Conservation (phyloP, 2,329 filamentous ascomycete genomes). For the Sporothrix humicola region DNA sequence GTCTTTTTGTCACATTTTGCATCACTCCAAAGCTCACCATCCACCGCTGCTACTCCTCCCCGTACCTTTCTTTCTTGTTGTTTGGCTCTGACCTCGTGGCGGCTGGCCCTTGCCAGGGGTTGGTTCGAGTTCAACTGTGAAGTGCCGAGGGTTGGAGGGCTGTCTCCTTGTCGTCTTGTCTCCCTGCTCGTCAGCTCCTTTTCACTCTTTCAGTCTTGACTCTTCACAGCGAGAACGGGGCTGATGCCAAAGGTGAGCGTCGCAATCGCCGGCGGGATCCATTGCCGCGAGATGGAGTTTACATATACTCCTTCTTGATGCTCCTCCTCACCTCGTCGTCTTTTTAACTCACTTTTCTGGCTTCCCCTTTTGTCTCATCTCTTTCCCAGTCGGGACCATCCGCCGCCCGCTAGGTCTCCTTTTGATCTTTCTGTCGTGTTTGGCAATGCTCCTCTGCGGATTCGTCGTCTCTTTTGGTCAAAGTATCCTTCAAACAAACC, state of each 20-base stretch:
- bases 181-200: too few species aligned
- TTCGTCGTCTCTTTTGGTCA: neutral
- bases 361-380: neutral
- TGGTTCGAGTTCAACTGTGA: neutral
- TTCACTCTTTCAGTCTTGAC: too few species aligned
- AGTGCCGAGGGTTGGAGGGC: constrained; percentile 2
- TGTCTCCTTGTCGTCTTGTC: neutral
- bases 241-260: too few species aligned
- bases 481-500: neutral
- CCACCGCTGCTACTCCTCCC: neutral
- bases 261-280: too few species aligned
- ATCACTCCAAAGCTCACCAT: too few species aligned
- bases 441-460: neutral
- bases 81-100: constrained; percentile 21
- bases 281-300: neutral
- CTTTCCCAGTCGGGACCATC: constrained; percentile 9
- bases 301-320: neutral
- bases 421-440: neutral
- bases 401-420: constrained; percentile 11
- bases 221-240: too few species aligned
- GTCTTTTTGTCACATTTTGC: too few species aligned
- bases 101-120: neutral
- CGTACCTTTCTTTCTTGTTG: neutral
- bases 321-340: neutral
- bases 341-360: neutral